Conservation (phyloP, 1,284 basidiomycete species). For the Rhodotorula sp. region DNA sequence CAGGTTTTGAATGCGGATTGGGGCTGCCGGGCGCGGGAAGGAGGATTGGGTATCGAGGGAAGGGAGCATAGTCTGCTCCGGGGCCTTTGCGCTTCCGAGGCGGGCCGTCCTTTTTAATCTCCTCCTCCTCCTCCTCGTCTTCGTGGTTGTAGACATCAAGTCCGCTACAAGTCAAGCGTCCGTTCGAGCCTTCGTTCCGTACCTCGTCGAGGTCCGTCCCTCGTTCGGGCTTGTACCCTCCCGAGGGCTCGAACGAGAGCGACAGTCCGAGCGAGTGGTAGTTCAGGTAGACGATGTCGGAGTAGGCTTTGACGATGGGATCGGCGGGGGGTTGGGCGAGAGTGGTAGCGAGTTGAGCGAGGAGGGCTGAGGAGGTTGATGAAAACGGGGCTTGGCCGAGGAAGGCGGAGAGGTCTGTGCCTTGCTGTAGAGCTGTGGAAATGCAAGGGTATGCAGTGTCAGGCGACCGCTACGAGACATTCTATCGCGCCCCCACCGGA, state of each 20-base stretch:
- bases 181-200: conserved; percentile 46
- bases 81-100: neutral
- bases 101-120: neutral
- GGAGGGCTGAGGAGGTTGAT: neutral
- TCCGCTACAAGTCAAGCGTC: conserved; percentile 61
- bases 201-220: conserved; percentile 56
- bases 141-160: conserved; percentile 73
- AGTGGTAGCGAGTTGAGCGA: conserved; percentile 21
- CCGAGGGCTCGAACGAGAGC: conserved; percentile 62
- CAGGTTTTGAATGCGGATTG: conserved; percentile 49
- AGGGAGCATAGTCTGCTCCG: conserved; percentile 27
- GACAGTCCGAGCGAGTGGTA: conserved; percentile 74
- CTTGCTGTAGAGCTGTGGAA: neutral
- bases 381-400: conserved; percentile 6
- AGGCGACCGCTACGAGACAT: too few species aligned
- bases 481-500: too few species aligned
- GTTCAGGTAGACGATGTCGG: conserved; percentile 80
- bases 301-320: conserved; percentile 71
- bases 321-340: conserved; percentile 22
- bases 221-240: conserved; percentile 47
- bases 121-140: neutral
- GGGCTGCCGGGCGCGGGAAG: conserved; percentile 54
- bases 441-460: neutral
- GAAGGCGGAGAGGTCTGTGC: neutral
- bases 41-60: conserved; percentile 57